Conservation (phyloP, 768 basidiomycete genomes). For the Trametes sanguinea region DNA sequence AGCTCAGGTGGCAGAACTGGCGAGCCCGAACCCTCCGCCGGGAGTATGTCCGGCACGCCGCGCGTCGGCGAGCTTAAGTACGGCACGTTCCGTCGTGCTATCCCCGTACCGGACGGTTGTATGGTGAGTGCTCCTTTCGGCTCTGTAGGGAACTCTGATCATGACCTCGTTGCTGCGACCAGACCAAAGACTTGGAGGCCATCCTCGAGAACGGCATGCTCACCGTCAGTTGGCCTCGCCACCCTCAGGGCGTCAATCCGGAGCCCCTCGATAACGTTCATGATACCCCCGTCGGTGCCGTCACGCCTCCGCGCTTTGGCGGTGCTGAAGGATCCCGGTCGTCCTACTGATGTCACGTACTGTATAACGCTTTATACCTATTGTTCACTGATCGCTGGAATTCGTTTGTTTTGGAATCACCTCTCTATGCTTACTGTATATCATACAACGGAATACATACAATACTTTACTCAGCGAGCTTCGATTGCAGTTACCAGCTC, state of each 20-base stretch:
- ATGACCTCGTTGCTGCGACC: not conserved
- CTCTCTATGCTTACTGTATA: too few species aligned
- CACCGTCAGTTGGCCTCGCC: slow-evolving; percentile 42
- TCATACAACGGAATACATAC: too few species aligned
- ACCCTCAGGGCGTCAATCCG: not conserved
- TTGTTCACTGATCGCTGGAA: too few species aligned
- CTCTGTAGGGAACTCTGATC: too few species aligned
- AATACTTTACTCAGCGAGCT: too few species aligned
- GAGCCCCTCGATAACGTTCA: not conserved
- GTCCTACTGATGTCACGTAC: not conserved
- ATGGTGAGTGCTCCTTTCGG: slow-evolving; percentile 26
- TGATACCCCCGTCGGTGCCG: not conserved
- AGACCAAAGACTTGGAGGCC: slow-evolving; percentile 41
- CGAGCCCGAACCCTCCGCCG: not conserved
- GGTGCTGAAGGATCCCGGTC: not conserved
- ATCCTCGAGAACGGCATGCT: slow-evolving; percentile 43
- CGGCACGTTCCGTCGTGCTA: slow-evolving; percentile 39
- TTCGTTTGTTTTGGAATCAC: too few species aligned
- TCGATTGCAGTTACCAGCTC: too few species aligned
- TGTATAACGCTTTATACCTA: not conserved
- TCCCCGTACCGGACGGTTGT: slow-evolving; percentile 40
- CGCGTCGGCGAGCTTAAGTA: slow-evolving; percentile 43
- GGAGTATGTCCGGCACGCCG: slow-evolving; percentile 17
- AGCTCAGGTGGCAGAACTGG: not conserved
- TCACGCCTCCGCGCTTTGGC: not conserved